phyloP scores from a whole-genome alignment of 1,139 yeast species.

The Yamadazyma songkhlaensis region DNA sequence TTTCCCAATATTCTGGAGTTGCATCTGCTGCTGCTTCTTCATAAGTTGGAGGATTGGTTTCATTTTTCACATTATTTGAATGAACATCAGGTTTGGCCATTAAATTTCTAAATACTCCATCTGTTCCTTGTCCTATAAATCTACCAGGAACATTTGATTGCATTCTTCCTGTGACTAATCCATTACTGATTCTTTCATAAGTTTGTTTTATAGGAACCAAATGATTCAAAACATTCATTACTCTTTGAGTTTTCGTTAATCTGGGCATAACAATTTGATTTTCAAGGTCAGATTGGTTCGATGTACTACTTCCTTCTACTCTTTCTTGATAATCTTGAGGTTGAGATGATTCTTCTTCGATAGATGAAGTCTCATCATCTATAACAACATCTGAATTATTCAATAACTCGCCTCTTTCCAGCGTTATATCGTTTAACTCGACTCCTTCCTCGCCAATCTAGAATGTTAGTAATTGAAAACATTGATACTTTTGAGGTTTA shows the following conservation, averaged over 20 bases:
- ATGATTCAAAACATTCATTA: conserved; percentile 31
- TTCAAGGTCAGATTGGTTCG: conserved; percentile 14
- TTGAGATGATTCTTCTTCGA: neutral
- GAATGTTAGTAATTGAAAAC: conserved; percentile 9
- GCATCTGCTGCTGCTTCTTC: conserved; percentile 95
- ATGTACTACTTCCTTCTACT: neutral
- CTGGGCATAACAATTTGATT: conserved; percentile 17
- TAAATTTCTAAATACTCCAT: conserved; percentile 90
- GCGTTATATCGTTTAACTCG: conserved; percentile 12
- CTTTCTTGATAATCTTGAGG: neutral
- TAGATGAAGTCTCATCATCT: conserved; percentile 6
- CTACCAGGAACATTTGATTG: conserved; percentile 44
- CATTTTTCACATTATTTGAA: conserved; percentile 32
- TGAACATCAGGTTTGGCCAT: conserved; percentile 81
- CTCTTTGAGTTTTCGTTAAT: conserved; percentile 28
- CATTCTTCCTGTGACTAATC: conserved; percentile 44
- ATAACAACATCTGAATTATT: conserved; percentile 10
- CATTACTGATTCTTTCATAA: conserved; percentile 44
- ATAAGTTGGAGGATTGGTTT: conserved; percentile 79
- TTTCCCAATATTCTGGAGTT: conserved; percentile 97
- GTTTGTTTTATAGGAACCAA: conserved; percentile 43
- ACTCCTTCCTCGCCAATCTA: conserved; percentile 11
- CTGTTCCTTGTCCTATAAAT: conserved; percentile 58
- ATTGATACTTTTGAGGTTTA: too few species aligned
- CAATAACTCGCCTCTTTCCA: conserved; percentile 9